phyloP scores from a whole-genome alignment of 2,329 filamentous ascomycete genomes.

The Akanthomyces lecanii region DNA sequence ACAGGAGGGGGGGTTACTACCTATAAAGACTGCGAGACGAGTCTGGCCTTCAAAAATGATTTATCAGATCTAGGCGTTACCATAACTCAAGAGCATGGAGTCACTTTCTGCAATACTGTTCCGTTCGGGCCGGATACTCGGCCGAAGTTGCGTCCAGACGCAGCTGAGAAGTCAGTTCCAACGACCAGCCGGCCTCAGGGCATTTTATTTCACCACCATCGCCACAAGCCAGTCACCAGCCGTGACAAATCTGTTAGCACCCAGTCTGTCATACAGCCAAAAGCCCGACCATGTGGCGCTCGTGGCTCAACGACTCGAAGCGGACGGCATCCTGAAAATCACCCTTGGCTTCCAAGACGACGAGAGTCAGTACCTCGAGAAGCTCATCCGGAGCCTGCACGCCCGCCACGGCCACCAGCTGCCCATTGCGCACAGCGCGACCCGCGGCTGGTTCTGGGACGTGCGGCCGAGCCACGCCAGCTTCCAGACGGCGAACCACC shows the following conservation, averaged over 20 bases:
- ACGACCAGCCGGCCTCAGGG: background rate
- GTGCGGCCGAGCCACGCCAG: conserved; percentile 28
- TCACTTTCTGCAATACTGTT: background rate
- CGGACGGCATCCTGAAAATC: conserved; percentile 34
- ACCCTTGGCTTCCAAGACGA: conserved; percentile 30
- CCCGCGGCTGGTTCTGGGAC: conserved; percentile 42
- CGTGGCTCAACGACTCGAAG: conserved; percentile 1
- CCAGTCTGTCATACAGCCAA: background rate
- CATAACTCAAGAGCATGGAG: background rate
- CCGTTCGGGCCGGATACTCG: background rate
- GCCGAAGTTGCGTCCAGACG: background rate
- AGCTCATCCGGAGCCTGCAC: conserved; percentile 32
- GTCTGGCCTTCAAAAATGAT: too few species aligned
- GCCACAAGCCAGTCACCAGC: background rate
- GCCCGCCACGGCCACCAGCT: conserved; percentile 31
- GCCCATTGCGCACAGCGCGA: conserved; percentile 38
- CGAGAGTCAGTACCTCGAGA: conserved; percentile 31
- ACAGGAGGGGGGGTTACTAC: background rate
- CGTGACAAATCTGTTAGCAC: background rate
- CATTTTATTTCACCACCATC: background rate
- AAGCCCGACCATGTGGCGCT: background rate
- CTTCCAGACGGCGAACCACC: conserved; percentile 29
- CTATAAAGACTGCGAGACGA: conserved; percentile 3
- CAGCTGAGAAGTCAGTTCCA: background rate
- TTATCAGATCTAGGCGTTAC: background rate